Conservation (phyloP, 2,329 filamentous ascomycete genomes). For the Coniella vitis region DNA sequence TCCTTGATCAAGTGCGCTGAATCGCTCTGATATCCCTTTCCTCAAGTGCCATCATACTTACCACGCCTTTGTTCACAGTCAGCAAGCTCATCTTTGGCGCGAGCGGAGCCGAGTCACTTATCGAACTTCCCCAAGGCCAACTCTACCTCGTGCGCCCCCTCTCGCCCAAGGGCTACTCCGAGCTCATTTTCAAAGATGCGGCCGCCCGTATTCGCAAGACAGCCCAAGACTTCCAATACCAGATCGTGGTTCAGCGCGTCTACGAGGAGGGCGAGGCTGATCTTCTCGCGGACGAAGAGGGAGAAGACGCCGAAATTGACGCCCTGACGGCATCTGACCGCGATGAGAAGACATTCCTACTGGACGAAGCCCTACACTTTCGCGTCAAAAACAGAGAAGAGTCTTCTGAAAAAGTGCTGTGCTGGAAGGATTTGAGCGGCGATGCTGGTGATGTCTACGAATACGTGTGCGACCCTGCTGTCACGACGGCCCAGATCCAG, state of each 20-base stretch:
- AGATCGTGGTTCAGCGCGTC: conserved; percentile 90
- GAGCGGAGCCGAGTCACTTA: conserved; percentile 81
- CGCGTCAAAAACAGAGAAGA: conserved; percentile 74
- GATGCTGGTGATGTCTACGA: conserved; percentile 95
- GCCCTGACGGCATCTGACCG: conserved; percentile 71
- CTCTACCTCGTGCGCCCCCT: conserved; percentile 93
- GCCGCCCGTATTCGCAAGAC: conserved; percentile 87
- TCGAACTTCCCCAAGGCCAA: conserved; percentile 91
- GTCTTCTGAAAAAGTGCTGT: conserved; percentile 71
- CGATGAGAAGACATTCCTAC: conserved; percentile 94
- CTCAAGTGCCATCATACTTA: conserved; percentile 8
- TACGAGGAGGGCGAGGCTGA: conserved; percentile 98
- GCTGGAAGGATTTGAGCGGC: conserved; percentile 91
- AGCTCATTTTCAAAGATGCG: conserved; percentile 98
- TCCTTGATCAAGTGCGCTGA: not conserved
- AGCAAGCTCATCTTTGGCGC: conserved; percentile 89
- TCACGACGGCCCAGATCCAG: conserved; percentile 62
- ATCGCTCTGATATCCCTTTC: too few species aligned
- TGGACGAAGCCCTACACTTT: conserved; percentile 88
- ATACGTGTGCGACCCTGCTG: conserved; percentile 82
- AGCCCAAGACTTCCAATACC: conserved; percentile 92
- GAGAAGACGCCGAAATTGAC: conserved; percentile 70
- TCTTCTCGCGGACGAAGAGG: conserved; percentile 80
- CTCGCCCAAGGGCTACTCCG: conserved; percentile 94
- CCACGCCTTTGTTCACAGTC: conserved; percentile 46